These are phyloP conservation scores for Saccharomycopsis sp. DNA, from an alignment of 805 yeast genomes.

Conservation along the genomic window DNA sequence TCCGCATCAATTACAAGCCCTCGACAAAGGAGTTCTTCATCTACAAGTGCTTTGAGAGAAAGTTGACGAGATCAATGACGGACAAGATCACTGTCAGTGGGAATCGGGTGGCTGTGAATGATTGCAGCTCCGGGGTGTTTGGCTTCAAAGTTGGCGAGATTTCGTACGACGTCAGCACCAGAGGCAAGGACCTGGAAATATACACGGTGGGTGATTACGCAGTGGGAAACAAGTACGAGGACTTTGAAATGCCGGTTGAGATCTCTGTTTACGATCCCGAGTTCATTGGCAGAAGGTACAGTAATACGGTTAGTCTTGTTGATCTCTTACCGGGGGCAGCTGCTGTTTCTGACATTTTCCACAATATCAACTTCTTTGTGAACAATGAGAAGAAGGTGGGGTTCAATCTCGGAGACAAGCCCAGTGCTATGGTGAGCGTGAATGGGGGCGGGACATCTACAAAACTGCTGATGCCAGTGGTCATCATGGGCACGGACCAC, in stretches of 20 bases:
- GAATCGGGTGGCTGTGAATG: constrained; percentile 11
- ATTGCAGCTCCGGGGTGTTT: constrained; percentile 9
- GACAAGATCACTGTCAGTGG: constrained; percentile 1
- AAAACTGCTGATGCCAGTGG: too few species aligned
- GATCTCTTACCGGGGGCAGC: too few species aligned
- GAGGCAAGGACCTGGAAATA: constrained; percentile 9
- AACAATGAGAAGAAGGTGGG: too few species aligned
- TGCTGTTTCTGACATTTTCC: too few species aligned
- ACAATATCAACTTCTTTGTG: too few species aligned
- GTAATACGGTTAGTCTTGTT: too few species aligned
- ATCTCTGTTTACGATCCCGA: not conserved
- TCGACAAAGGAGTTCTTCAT: constrained; percentile 9
- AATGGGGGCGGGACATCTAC: too few species aligned
- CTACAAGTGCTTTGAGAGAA: constrained; percentile 6
- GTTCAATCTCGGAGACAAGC: too few species aligned
- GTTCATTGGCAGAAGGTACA: too few species aligned
- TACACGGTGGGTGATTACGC: constrained; percentile 20
- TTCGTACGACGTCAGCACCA: not conserved
- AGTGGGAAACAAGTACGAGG: constrained; percentile 19
- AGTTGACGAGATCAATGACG: constrained; percentile 4
- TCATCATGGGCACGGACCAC: too few species aligned
- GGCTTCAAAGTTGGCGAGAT: constrained; percentile 9
- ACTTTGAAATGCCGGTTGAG: constrained; percentile 32
- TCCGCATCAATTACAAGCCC: constrained; percentile 17
- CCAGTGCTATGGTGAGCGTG: too few species aligned